These are phyloP conservation scores for Podospora australis DNA, from an alignment of 495 filamentous ascomycete genomes.

Conservation along the genomic window DNA sequence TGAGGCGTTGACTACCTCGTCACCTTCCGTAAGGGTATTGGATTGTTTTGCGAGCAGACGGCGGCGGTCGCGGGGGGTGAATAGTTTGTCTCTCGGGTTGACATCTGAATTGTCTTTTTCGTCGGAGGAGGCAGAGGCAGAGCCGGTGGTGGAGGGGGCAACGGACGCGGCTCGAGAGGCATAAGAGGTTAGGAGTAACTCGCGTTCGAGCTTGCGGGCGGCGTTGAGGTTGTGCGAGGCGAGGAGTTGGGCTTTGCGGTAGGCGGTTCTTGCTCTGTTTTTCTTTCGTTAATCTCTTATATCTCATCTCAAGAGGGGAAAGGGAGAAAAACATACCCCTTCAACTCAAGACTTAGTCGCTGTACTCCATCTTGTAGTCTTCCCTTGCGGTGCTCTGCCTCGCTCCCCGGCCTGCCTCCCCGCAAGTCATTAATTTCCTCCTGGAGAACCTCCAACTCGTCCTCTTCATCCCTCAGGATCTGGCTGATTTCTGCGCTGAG, in stretches of 20 bases:
- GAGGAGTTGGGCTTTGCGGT: slow-evolving; percentile 76
- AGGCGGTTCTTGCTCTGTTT: slow-evolving; percentile 61
- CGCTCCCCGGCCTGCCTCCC: slow-evolving; percentile 34
- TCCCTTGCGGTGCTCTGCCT: slow-evolving; percentile 48
- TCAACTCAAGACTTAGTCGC: slow-evolving; percentile 61
- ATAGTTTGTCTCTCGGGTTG: slow-evolving; percentile 19
- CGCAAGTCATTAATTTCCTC: slow-evolving; percentile 71
- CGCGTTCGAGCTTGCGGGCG: slow-evolving; percentile 68
- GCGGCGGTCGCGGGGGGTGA: slow-evolving; percentile 19
- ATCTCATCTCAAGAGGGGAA: not conserved
- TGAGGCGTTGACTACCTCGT: slow-evolving; percentile 63
- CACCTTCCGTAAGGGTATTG: slow-evolving; percentile 44
- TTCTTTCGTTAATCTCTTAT: not conserved
- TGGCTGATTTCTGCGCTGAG: slow-evolving; percentile 77
- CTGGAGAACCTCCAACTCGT: slow-evolving; percentile 73
- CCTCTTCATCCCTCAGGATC: slow-evolving; percentile 73
- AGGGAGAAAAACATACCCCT: slow-evolving; percentile 42
- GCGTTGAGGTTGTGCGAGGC: slow-evolving; percentile 70
- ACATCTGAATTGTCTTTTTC: slow-evolving; percentile 6
- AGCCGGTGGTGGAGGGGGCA: slow-evolving; percentile 14
- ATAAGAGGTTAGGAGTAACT: slow-evolving; percentile 64
- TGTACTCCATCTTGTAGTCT: slow-evolving; percentile 57
- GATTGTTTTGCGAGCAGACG: slow-evolving; percentile 11
- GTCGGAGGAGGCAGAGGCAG: slow-evolving; percentile 28
- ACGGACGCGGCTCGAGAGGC: slow-evolving; percentile 20